Percentiles rank a stretch among this genome's conserved stretches.
Evolutionary conservation across 73 alveolate genomes (phyloP).

Genomic region (Tetrahymena borealis): DNA sequence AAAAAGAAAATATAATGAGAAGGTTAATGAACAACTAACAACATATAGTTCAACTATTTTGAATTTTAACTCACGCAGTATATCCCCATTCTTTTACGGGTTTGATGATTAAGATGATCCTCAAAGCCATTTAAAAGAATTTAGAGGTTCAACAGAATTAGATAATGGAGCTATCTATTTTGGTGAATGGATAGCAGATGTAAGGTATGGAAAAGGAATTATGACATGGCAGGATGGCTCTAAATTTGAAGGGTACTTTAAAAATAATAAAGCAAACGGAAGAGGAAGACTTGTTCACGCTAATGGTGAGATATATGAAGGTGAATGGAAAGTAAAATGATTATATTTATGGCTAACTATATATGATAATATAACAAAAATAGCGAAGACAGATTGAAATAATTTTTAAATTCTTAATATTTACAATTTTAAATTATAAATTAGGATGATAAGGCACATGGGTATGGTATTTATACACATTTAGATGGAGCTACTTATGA

Average conservation of each 20-base stretch:
- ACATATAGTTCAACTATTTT: conserved; percentile 15
- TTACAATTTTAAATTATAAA: neutral
- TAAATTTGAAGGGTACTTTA: conserved; percentile 49
- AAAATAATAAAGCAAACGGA: conserved; percentile 42
- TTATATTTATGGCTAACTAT: no score
- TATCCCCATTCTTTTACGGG: conserved; percentile 23
- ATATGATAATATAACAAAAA: no score
- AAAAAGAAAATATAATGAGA: conserved; percentile 13
- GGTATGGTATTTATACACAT: conserved; percentile 40
- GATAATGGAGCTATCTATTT: conserved; percentile 48
- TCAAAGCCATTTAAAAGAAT: conserved; percentile 6
- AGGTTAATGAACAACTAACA: conserved; percentile 21
- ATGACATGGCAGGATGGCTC: conserved; percentile 46
- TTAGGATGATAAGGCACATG: conserved; percentile 47
- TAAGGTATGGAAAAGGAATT: conserved; percentile 39
- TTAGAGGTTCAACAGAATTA: conserved; percentile 40
- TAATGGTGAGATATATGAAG: conserved; percentile 53
- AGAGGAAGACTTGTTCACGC: conserved; percentile 53
- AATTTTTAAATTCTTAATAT: neutral
- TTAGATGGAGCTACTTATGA: conserved; percentile 50
- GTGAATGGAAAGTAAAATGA: conserved; percentile 22
- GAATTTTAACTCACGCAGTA: neutral
- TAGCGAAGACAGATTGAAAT: neutral
- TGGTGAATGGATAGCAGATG: conserved; percentile 48
- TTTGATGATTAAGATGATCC: conserved; percentile 34